Base-by-base conservation (phyloP, 2,329 filamentous ascomycete genomes). In the Magnaporthiopsis poae region DNA sequence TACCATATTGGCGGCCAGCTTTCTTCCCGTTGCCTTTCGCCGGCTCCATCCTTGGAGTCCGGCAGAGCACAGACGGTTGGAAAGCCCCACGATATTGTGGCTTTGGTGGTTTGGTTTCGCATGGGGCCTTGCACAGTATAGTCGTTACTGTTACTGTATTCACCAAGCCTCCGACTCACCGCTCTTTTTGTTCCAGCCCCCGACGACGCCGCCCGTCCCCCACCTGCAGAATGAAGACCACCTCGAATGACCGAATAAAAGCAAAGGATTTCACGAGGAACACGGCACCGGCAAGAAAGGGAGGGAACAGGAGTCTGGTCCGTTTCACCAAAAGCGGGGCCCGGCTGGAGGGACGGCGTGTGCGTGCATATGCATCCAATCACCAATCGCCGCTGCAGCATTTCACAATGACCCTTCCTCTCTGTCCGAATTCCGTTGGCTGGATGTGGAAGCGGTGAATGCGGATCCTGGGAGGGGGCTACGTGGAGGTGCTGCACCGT, bases 401-500 rank as follows among this genome's bases (percentile, higher is more conserved):
- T 31, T 21, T n/a, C 46, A 21, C 46, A 56, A 25, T 25, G 46
- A 56, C 46, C 21, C 46, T 56, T 56, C n/a, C 8, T 9, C 5
- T n/a, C 8, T 56, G 21, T 21, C 18, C 46, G 21, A 56, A 56
- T 25, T 25, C 46, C 46, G 46, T 56, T 56, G 46, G 46, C 60
- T 61, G 27, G 18, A 61, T 31, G 27, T 27, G 60, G 31, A 31
- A 33, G 27, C 31, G 60, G 31, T 61, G 27, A 61, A 29, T 61
- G 60, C 60, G 60, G 31, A 61, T 15, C 39, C 39, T 46, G 39
- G 39, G 39, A 46, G 39, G 39, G 29, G 39, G 39, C 60, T 33
- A 29, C 60, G 60, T 61, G n/a, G 31, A 61, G 60, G 60, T 61
- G n/a, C n/a, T 61, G 18, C n/a, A 29, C 31, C 60, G 60, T 61